phyloP scores from a whole-genome alignment of 2,329 filamentous ascomycete species.

The Alternaria ethzedia region DNA sequence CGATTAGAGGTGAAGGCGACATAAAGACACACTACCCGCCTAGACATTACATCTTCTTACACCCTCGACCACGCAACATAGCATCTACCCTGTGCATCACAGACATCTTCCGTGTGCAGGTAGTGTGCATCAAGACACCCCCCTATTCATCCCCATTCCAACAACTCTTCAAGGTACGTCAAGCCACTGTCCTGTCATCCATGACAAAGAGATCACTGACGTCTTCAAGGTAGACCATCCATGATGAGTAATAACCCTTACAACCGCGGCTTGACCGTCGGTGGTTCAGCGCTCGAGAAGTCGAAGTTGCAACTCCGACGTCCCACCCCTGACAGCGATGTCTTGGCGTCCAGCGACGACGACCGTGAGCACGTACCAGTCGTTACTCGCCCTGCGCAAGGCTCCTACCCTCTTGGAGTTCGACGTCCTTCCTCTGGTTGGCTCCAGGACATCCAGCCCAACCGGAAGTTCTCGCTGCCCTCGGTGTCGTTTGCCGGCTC shows the following conservation, averaged over 20 bases:
- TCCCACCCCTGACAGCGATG: slow-evolving; percentile 93
- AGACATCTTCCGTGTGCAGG: slow-evolving; percentile 19
- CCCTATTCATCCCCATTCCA: not conserved
- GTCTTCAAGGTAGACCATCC: slow-evolving; percentile 1
- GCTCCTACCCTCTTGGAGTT: slow-evolving; percentile 27
- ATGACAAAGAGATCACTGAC: slow-evolving; percentile 10
- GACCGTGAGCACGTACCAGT: slow-evolving; percentile 67
- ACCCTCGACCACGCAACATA: slow-evolving; percentile 12
- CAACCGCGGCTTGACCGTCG: slow-evolving; percentile 39
- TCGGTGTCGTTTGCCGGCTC: slow-evolving; percentile 73
- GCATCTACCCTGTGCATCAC: slow-evolving; percentile 12
- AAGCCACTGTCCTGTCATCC: not conserved
- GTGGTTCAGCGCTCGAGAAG: slow-evolving; percentile 63
- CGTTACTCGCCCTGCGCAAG: slow-evolving; percentile 27
- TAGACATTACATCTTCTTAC: slow-evolving; percentile 11
- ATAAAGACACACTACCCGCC: slow-evolving; percentile 13
- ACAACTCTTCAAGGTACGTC: slow-evolving; percentile 23
- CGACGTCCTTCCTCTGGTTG: slow-evolving; percentile 59
- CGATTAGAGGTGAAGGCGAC: slow-evolving; percentile 18
- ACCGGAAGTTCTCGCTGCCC: slow-evolving; percentile 77
- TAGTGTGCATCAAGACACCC: slow-evolving; percentile 1
- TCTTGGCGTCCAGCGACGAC: slow-evolving; percentile 91
- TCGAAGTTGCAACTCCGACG: slow-evolving; percentile 72
- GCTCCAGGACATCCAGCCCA: slow-evolving; percentile 78
- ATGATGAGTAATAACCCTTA: slow-evolving; percentile 37